phyloP scores from a whole-genome alignment of 306 rosid genomes.

The Heteromeles arbutifolia region DNA sequence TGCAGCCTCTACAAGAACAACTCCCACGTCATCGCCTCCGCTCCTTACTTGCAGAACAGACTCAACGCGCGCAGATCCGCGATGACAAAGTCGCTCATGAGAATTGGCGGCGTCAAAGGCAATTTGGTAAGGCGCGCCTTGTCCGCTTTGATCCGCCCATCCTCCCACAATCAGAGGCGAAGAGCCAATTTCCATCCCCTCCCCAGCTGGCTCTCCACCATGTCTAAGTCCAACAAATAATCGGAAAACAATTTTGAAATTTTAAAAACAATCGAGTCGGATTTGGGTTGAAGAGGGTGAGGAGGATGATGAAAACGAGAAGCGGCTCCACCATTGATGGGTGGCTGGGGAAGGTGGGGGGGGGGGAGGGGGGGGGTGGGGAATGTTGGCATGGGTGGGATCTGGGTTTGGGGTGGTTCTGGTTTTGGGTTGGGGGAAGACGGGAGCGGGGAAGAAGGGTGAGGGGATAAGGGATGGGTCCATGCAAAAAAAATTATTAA shows the following conservation, averaged over 20 bases:
- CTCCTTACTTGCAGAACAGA: slow-evolving; percentile 60
- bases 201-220: slow-evolving; percentile 76
- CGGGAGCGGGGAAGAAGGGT: no score
- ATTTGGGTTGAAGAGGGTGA: no score
- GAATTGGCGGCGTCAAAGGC: slow-evolving; percentile 95
- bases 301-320: no score
- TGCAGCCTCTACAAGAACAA: slow-evolving; percentile 72
- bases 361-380: no score
- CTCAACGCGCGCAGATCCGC: slow-evolving; percentile 96
- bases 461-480: no score
- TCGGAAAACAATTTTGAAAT: not conserved
- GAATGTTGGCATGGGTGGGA: no score
- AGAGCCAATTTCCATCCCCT: slow-evolving; percentile 57
- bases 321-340: no score
- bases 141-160: slow-evolving; percentile 80
- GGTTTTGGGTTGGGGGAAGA: no score
- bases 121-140: slow-evolving; percentile 78
- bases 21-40: slow-evolving; percentile 22
- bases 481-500: no score
- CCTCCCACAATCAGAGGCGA: slow-evolving; percentile 74
- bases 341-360: no score
- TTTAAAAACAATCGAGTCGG: not conserved
- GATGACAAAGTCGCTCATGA: slow-evolving; percentile 91
- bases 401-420: no score
- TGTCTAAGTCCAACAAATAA: slow-evolving; percentile 45